These are phyloP conservation scores for Aspergillus phoenicis DNA, from an alignment of 2,329 filamentous ascomycete species.

Conservation along the genomic window DNA sequence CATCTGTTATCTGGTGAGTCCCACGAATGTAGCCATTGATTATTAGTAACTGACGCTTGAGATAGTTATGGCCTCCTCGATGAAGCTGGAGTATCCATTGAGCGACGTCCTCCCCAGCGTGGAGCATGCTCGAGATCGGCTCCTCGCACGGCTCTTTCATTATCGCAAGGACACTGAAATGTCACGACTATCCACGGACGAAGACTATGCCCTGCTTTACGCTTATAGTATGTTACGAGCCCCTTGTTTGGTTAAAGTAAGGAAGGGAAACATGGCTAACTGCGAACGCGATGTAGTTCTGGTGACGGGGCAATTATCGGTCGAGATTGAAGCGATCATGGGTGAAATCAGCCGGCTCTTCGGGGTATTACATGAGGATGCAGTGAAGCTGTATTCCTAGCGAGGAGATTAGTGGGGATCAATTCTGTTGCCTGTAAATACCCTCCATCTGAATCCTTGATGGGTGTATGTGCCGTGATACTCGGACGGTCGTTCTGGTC, in stretches of 20 bases:
- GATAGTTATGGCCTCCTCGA: constrained; percentile 83
- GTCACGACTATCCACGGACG: constrained; percentile 49
- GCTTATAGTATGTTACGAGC: constrained; percentile 68
- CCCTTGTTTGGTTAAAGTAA: not conserved
- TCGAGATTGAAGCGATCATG: constrained; percentile 58
- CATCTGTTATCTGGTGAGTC: constrained; percentile 69
- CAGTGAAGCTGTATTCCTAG: constrained; percentile 54
- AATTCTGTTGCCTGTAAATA: not conserved
- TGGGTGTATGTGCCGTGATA: no score
- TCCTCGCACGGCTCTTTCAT: constrained; percentile 84
- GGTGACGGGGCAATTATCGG: constrained; percentile 62
- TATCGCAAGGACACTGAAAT: constrained; percentile 71
- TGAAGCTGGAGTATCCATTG: constrained; percentile 93
- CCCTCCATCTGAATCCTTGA: no score
- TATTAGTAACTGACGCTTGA: constrained; percentile 39
- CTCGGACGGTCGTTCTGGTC: no score
- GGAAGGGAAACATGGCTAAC: constrained; percentile 2
- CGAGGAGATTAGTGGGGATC: no score
- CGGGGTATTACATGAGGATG: constrained; percentile 64
- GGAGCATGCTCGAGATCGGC: constrained; percentile 74
- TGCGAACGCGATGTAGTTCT: constrained; percentile 48
- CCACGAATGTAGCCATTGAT: not conserved
- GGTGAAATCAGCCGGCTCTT: constrained; percentile 62
- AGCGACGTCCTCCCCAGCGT: constrained; percentile 86
- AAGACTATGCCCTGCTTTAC: constrained; percentile 88